These are phyloP conservation scores for Pilaira anomala DNA, from an alignment of 192 early-diverging fungal genomes.

Conservation along the genomic window DNA sequence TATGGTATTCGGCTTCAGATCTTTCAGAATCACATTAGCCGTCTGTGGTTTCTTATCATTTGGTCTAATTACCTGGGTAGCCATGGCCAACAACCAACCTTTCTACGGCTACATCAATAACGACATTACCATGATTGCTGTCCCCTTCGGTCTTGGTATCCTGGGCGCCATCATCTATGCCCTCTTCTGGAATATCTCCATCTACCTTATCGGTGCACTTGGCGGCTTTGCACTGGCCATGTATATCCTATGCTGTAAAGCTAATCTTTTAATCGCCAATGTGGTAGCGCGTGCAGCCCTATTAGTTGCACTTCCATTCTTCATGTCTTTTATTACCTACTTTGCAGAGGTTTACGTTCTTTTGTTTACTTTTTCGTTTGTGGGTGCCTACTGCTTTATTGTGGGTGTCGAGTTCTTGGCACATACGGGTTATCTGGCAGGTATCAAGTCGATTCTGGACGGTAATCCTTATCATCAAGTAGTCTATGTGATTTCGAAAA, in stretches of 20 bases:
- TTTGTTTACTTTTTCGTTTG: conserved; percentile 10
- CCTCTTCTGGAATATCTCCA: conserved; percentile 45
- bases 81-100: conserved; percentile 24
- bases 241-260: conserved; percentile 26
- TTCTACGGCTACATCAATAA: conserved; percentile 23
- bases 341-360: conserved; percentile 18
- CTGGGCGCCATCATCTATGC: conserved; percentile 19
- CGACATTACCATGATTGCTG: conserved; percentile 12
- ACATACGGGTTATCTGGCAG: conserved; percentile 20
- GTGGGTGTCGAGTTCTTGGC: conserved; percentile 23
- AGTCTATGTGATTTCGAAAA: not conserved
- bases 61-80: conserved; percentile 31
- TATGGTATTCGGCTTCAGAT: conserved; percentile 45
- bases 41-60: conserved; percentile 47
- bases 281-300: conserved; percentile 12
- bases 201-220: conserved; percentile 7
- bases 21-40: conserved; percentile 46
- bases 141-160: conserved; percentile 21
- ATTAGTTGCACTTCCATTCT: conserved; percentile 1
- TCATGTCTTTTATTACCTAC: conserved; percentile 7
- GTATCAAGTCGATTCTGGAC: conserved; percentile 13
- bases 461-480: conserved; percentile 14
- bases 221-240: conserved; percentile 33
- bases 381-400: conserved; percentile 17
- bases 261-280: conserved; percentile 24